Base-by-base conservation (phyloP, 805 yeast species). In the Pichia rugopelliculosa region DNA sequence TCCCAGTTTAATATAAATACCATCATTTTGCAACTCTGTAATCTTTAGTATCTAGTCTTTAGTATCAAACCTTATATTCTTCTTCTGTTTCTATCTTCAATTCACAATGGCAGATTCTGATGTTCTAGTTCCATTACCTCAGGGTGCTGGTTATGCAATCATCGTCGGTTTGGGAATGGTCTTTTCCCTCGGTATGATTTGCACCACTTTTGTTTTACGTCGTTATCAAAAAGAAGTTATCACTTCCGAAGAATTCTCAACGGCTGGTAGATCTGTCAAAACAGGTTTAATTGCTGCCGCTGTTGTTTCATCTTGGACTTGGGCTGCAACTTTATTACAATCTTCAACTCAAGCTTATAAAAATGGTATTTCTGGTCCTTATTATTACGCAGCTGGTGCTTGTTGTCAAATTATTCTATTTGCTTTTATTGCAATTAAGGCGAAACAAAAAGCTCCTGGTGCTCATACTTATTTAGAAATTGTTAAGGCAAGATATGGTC, bases 291-390 rank as follows among this genome's bases (percentile, higher is more conserved):
- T 88, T 52, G 82, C 91, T 6, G 82, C 95, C 8, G 96, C 96
- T 8, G 96, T 90, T 26, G 96, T 89, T 9, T 82, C 91, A 12
- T 82, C 91, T 9, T 90, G 98, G 98, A 88, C 96, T 10, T 83
- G 89, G 89, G 86, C 86, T n/a, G 87, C 88, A 3, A 86, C 95
- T 1, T 67, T 86, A 42, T 70, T 86, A 27, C 81, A 80, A 36
- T 80, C 88, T 3, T 79, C 95, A 1, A 78, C 95, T 20, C 89
- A 84, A 62, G 87, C 87, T 21, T 89, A 86, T 65, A 69, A 69
- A 39, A 73, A 80, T 49, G 98, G 98, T 58, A 77, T 90, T 37
- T 66, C 82, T 30, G 96, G 95, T 42, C 84, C 91, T 6, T 84
- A 80, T 68, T 60, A 49, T 25, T 90, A 90, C 62, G 96, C 96